Evolutionary conservation across 306 rosid genomes (phyloP).

Genomic region (Rubus idaeus): DNA sequence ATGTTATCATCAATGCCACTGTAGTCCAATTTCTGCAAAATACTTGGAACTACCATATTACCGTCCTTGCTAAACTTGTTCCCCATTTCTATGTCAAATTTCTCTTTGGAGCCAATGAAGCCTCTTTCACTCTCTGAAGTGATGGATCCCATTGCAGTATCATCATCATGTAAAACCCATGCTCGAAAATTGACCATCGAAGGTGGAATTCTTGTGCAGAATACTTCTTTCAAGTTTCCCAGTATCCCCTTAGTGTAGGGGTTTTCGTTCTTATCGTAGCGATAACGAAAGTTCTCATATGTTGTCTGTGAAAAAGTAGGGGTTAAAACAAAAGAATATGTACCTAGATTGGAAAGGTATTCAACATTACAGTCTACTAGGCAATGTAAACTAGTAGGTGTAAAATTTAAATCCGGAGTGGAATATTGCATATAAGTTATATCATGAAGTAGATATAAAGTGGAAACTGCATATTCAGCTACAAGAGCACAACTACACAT

Average conservation of each 20-base stretch:
- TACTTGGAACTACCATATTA: slow-evolving; percentile 36
- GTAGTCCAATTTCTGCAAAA: slow-evolving; percentile 63
- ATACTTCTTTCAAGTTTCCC: slow-evolving; percentile 63
- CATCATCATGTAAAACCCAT: slow-evolving; percentile 55
- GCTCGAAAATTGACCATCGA: slow-evolving; percentile 64
- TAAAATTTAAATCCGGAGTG: neutral
- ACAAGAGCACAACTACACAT: neutral
- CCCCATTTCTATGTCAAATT: slow-evolving; percentile 58
- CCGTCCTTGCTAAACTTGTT: slow-evolving; percentile 44
- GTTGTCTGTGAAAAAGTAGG: slow-evolving; percentile 64
- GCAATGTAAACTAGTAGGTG: neutral
- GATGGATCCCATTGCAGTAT: slow-evolving; percentile 30
- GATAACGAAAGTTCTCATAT: slow-evolving; percentile 88
- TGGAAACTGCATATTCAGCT: no score
- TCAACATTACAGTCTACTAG: neutral
- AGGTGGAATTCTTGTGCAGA: slow-evolving; percentile 63
- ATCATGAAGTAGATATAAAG: neutral
- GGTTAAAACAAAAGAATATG: neutral
- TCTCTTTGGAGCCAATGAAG: slow-evolving; percentile 50
- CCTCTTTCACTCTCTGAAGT: slow-evolving; percentile 48
- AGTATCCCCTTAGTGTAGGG: slow-evolving; percentile 59
- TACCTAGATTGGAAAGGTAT: neutral
- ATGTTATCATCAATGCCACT: slow-evolving; percentile 43
- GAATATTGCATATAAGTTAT: neutral
- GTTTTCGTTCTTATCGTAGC: slow-evolving; percentile 81